Evolutionary conservation across 179 eudicot species (phyloP).

Genomic region (Spergularia azorica): DNA sequence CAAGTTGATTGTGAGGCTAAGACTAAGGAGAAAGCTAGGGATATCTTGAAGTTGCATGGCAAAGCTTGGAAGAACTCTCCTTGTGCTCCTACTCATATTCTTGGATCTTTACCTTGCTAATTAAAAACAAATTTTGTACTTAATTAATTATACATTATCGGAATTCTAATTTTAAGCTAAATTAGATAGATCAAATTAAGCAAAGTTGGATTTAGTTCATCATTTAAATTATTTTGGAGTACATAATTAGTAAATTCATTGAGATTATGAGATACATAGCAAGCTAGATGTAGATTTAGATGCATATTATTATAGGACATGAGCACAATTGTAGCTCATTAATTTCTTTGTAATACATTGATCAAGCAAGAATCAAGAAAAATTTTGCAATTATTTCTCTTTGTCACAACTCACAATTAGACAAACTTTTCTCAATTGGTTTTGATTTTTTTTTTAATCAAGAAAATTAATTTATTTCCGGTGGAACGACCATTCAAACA

Average conservation of each 20-base stretch:
- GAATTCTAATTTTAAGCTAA: not conserved
- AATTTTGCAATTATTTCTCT: too few relatives aligned
- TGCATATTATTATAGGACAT: too few relatives aligned
- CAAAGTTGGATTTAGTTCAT: not conserved
- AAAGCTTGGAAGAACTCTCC: constrained; percentile 59
- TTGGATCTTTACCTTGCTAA: constrained; percentile 18
- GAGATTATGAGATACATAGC: not conserved
- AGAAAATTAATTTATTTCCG: too few relatives aligned
- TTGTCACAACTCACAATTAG: too few relatives aligned
- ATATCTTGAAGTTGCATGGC: constrained; percentile 61
- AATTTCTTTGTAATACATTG: too few relatives aligned
- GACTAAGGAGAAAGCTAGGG: constrained; percentile 60
- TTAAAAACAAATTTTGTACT: not conserved
- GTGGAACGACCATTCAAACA: too few relatives aligned
- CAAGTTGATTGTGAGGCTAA: constrained; percentile 56
- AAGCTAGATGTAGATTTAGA: too few relatives aligned
- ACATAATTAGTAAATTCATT: not conserved
- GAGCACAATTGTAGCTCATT: too few relatives aligned
- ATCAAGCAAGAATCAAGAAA: too few relatives aligned
- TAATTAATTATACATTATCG: not conserved
- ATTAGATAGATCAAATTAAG: too few relatives aligned
- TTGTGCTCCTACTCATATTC: constrained; percentile 46
- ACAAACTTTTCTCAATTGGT: too few relatives aligned
- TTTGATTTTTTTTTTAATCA: too few relatives aligned
- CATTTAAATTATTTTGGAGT: not conserved